Conservation (phyloP, 257 asterid genomes). For the Nicotiana attenuata region DNA sequence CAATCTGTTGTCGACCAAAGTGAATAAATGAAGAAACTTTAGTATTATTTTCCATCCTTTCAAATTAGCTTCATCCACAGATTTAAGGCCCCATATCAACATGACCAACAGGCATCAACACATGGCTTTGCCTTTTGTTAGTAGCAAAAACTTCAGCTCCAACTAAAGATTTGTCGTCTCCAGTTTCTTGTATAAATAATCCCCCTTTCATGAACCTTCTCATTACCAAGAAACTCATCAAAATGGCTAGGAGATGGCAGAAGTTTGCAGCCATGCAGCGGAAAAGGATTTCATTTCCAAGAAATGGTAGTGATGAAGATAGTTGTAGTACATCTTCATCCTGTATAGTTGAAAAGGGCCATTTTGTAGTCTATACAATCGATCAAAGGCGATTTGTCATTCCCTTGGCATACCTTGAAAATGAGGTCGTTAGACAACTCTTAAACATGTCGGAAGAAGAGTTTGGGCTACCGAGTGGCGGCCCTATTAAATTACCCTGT, state of each 20-base stretch:
- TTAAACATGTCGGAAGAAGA: slow-evolving; percentile 29
- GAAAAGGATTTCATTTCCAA: background rate
- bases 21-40: background rate
- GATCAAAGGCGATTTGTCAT: slow-evolving; percentile 23
- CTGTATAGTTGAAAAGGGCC: slow-evolving; percentile 20
- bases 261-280: background rate
- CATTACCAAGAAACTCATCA: background rate
- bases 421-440: slow-evolving; percentile 16
- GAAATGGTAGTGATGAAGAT: background rate
- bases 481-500: slow-evolving; percentile 6
- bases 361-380: slow-evolving; percentile 26
- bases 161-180: background rate
- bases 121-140: background rate
- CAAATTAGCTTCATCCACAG: too few species aligned
- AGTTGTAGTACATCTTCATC: background rate
- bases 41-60: too few species aligned
- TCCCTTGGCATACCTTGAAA: slow-evolving; percentile 27
- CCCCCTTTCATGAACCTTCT: too few species aligned
- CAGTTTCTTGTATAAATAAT: too few species aligned
- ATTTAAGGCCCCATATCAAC: background rate
- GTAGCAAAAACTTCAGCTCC: background rate
- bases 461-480: background rate
- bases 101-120: too few species aligned
- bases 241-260: background rate
- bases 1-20: background rate